These are phyloP conservation scores for Blastomyces parvus DNA, from an alignment of 2,329 filamentous ascomycete genomes.

Conservation along the genomic window DNA sequence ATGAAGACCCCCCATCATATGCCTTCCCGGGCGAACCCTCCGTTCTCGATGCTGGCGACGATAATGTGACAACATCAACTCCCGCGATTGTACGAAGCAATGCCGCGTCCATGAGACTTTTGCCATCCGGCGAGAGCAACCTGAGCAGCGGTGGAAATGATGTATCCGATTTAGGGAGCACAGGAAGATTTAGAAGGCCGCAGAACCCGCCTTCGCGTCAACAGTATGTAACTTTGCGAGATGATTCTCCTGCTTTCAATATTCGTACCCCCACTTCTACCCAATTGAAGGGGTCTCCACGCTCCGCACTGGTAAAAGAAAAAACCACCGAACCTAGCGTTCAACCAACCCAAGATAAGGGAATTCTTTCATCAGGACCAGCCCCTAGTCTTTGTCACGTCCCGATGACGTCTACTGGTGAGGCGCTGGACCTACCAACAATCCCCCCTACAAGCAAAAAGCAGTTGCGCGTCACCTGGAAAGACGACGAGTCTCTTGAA, in stretches of 20 bases:
- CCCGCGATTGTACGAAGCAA: constrained; percentile 18
- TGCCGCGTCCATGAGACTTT: constrained; percentile 37
- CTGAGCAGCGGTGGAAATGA: constrained; percentile 4
- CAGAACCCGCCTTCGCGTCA: constrained; percentile 9
- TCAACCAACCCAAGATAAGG: not conserved
- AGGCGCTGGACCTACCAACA: not conserved
- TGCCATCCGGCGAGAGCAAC: constrained; percentile 26
- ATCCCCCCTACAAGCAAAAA: not conserved
- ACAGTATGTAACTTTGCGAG: constrained; percentile 28
- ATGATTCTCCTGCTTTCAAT: constrained; percentile 13
- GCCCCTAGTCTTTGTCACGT: not conserved
- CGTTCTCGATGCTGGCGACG: constrained; percentile 25
- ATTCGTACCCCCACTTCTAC: not conserved
- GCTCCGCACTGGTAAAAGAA: not conserved
- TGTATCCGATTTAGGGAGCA: constrained; percentile 11
- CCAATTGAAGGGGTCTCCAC: not conserved
- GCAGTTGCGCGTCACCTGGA: not conserved
- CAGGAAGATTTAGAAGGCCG: constrained; percentile 9
- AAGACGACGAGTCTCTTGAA: not conserved
- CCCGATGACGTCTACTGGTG: not conserved
- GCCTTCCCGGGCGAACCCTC: constrained; percentile 25
- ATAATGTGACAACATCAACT: constrained; percentile 19
- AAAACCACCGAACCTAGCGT: not conserved
- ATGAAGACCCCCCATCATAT: constrained; percentile 38
- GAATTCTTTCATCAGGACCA: not conserved